Conservation (phyloP, 108 stramenopile genomes). For the Skeletonema tropicum region DNA sequence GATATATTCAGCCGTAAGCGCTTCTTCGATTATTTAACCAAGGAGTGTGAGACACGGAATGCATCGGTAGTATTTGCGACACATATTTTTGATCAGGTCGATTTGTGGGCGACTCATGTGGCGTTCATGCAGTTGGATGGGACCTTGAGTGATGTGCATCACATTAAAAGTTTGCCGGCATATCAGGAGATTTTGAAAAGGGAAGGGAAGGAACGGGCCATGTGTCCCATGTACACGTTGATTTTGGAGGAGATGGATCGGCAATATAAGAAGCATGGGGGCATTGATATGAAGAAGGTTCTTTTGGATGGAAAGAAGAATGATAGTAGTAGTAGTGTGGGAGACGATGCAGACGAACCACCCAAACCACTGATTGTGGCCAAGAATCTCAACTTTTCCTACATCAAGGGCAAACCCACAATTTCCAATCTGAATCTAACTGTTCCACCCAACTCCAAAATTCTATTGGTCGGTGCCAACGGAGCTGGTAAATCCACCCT, state of each 20-base stretch:
- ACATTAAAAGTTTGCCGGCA: conserved; percentile 21
- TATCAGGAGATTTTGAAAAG: conserved; percentile 49
- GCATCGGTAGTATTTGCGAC: conserved; percentile 98
- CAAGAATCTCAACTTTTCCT: conserved; percentile 72
- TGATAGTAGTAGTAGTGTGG: neutral
- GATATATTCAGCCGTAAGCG: conserved; percentile 96
- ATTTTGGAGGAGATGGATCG: conserved; percentile 52
- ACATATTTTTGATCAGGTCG: conserved; percentile 97
- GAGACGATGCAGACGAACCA: neutral
- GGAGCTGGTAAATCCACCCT: conserved; percentile 93
- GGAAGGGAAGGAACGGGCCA: conserved; percentile 31
- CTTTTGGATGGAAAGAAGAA: neutral
- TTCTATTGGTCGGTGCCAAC: conserved; percentile 90
- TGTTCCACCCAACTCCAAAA: conserved; percentile 75
- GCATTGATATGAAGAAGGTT: neutral
- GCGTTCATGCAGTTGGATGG: conserved; percentile 49
- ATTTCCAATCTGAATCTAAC: conserved; percentile 68
- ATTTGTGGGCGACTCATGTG: conserved; percentile 61
- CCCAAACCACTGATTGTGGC: neutral
- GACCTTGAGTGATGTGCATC: conserved; percentile 37
- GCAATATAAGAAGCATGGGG: conserved; percentile 26
- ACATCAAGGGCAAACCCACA: conserved; percentile 55
- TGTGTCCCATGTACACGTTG: conserved; percentile 57
- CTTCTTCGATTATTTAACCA: conserved; percentile 89
- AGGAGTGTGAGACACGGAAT: conserved; percentile 85